Evolutionary conservation across 305 asterid genomes (phyloP).

Genomic region (Fraxinus floribunda): DNA sequence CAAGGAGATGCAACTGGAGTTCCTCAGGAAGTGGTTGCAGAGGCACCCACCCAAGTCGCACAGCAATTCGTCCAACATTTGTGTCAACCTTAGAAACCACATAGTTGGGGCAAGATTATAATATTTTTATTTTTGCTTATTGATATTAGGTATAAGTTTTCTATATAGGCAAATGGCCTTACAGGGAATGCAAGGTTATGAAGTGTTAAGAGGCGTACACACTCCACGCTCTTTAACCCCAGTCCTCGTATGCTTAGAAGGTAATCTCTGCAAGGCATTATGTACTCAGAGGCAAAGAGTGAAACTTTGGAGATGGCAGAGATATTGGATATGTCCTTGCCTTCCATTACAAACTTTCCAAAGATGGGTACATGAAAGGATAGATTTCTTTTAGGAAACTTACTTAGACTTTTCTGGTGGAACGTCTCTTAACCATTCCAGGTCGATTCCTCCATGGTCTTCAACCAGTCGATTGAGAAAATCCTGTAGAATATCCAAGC

Average conservation of each 20-base stretch:
- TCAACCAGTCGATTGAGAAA: slow-evolving; percentile 71
- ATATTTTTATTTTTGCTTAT: neutral
- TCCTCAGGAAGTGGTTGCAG: slow-evolving; percentile 95
- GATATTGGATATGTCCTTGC: neutral
- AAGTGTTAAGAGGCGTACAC: slow-evolving; percentile 87
- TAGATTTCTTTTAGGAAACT: slow-evolving; percentile 28
- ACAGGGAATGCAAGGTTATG: slow-evolving; percentile 93
- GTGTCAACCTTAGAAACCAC: slow-evolving; percentile 78
- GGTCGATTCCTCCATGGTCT: slow-evolving; percentile 80
- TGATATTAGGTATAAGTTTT: slow-evolving; percentile 24
- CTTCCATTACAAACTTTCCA: slow-evolving; percentile 4
- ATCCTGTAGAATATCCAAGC: slow-evolving; percentile 54
- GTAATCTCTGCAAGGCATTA: slow-evolving; percentile 66
- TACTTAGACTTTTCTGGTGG: slow-evolving; percentile 73
- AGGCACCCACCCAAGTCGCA: slow-evolving; percentile 99
- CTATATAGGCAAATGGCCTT: slow-evolving; percentile 35
- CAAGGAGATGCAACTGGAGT: slow-evolving; percentile 89
- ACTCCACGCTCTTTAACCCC: slow-evolving; percentile 95
- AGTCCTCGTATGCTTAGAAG: slow-evolving; percentile 80
- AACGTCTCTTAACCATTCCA: slow-evolving; percentile 88
- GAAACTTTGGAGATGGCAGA: slow-evolving; percentile 2
- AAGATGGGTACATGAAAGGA: slow-evolving; percentile 9
- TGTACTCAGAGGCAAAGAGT: slow-evolving; percentile 12
- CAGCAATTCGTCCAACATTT: slow-evolving; percentile 94
- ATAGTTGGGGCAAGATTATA: slow-evolving; percentile 26